A percentile compares a stretch with the other conserved stretches of the same genome.
phyloP scores from a whole-genome alignment of 2,329 filamentous ascomycete genomes.

The Pseudogymnoascus sp. region DNA sequence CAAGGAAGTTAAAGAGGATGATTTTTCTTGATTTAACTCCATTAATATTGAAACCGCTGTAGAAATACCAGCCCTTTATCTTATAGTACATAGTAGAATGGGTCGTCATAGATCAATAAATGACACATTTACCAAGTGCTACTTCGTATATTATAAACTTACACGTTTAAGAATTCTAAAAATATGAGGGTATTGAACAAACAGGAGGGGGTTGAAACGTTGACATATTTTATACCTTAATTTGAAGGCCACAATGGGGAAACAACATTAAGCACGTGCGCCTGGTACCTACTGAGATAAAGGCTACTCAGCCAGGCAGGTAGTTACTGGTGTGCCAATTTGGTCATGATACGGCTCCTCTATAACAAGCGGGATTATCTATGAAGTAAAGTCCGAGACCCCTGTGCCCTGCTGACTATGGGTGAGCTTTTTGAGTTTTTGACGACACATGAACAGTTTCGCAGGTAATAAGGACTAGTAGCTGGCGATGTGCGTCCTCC shows the following conservation, averaged over 20 bases:
- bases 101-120: not conserved
- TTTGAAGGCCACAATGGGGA: not conserved
- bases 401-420: conserved; percentile 39
- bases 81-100: conserved; percentile 3
- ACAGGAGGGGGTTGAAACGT: not conserved
- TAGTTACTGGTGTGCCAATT: not conserved
- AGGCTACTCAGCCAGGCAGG: not conserved
- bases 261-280: not conserved
- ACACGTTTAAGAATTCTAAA: not conserved
- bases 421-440: conserved; percentile 63
- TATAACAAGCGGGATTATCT: conserved; percentile 5
- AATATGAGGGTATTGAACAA: not conserved
- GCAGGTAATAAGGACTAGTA: conserved; percentile 37
- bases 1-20: conserved; percentile 11
- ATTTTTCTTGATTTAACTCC: conserved; percentile 10
- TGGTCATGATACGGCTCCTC: not conserved
- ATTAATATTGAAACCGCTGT: not conserved
- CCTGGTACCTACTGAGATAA: not conserved
- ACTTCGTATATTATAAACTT: not conserved
- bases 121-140: not conserved
- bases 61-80: not conserved
- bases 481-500: not conserved
- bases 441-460: conserved; percentile 54
- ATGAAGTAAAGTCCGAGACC: not conserved
- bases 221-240: not conserved